These are phyloP conservation scores for Fistulifera pelliculosa DNA, from an alignment of 108 stramenopile genomes.

Conservation along the genomic window DNA sequence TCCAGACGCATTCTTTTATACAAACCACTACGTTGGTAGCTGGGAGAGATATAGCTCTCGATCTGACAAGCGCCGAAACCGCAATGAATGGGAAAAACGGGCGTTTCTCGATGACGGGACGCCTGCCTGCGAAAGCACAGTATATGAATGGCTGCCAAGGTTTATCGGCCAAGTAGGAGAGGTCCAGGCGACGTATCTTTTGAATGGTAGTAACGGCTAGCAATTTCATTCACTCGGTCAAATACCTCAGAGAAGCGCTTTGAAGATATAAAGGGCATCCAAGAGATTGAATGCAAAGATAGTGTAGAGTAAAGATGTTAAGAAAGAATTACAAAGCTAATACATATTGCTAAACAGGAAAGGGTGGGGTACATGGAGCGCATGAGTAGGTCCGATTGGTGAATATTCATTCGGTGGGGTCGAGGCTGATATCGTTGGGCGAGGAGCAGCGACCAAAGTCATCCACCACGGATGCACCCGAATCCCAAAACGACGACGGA, in stretches of 20 bases:
- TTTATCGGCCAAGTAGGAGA: slow-evolving; percentile 6
- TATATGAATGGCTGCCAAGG: slow-evolving; percentile 13
- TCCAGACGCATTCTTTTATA: slow-evolving; percentile 9
- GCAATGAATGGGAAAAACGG: slow-evolving; percentile 16
- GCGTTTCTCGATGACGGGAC: slow-evolving; percentile 13
- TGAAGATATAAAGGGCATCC: too few relatives aligned
- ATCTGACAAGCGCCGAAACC: slow-evolving; percentile 14
- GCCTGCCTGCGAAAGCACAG: slow-evolving; percentile 9
- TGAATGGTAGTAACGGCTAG: neutral
- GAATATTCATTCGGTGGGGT: neutral
- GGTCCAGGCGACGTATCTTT: slow-evolving; percentile 10
- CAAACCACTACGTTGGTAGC: slow-evolving; percentile 28
- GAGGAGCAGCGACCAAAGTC: neutral
- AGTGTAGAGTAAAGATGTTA: too few relatives aligned
- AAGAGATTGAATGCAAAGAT: too few relatives aligned
- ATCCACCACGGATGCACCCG: neutral
- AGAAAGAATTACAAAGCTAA: too few relatives aligned
- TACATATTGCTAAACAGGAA: too few relatives aligned
- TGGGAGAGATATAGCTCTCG: slow-evolving; percentile 29
- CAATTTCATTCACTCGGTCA: too few relatives aligned
- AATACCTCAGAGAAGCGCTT: too few relatives aligned
- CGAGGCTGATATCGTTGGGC: neutral
- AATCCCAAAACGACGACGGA: slow-evolving; percentile 1
- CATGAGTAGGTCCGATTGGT: neutral
- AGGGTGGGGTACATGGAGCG: slow-evolving; percentile 3